Base-by-base conservation (phyloP, 1,284 basidiomycete genomes). In the Cryptococcus sp. region DNA sequence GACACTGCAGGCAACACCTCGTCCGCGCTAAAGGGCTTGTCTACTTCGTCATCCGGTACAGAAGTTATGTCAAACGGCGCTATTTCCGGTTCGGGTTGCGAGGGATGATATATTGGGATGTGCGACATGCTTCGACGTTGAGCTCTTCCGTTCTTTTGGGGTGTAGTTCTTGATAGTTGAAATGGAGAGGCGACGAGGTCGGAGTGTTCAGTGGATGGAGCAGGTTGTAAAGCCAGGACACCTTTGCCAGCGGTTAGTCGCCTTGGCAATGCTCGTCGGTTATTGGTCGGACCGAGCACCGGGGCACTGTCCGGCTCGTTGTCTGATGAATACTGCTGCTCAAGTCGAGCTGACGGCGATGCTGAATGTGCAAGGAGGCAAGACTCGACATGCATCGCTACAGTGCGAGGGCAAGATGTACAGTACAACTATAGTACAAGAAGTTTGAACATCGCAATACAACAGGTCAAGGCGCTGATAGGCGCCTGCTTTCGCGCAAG, bases 71-170 rank as follows among this genome's bases (percentile, higher is more conserved):
- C 54, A 30, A 65, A 68, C 1, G 66, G 55, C 1, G 70, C 57
- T 17, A 73, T 64, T 2, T 30, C 16, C 47, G 72, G 68, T 53
- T 77, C 75, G 16, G 69, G 68, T 53, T 62, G 61, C 47, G 61
- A 64, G 10, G 75, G 75, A 57, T 77, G 75, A 45, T 67, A 67
- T 13, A 60, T 55, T 3, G 71, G 55, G 20, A 71, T 55, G n/a
- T 60, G 47, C 8, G 59, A 54, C 27, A 47, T 53, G 41, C 17
- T 45, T n/a, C 11, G 16, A 25, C 25, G 25, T 25, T 25, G 25
- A 40, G n/a, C 42, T 45, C n/a, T 45, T 45, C 30, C 2, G 13
- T 13, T 8, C 8, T 13, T 10, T 35, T 35, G 8, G 10, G 30
- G 10, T 13, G 30, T 2, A 35, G 13, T 3, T 35, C 13, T 35